A percentile compares a stretch with the other conserved stretches of the same genome.
Conservation (phyloP, 495 filamentous ascomycete species). For the Penicillium alfredii region DNA sequence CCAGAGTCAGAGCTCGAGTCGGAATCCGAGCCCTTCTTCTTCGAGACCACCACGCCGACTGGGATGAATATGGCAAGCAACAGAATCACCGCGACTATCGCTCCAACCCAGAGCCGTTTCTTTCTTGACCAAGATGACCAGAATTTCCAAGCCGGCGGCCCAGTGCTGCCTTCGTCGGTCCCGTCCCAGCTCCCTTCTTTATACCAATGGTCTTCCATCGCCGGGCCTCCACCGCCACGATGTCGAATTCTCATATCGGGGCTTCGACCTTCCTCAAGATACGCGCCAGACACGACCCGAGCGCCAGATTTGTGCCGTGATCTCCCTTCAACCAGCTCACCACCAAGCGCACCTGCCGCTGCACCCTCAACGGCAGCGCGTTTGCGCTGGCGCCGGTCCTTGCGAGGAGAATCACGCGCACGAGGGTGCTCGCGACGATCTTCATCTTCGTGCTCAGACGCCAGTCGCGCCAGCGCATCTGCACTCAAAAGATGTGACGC, state of each 20-base stretch:
- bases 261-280: conserved; percentile 58
- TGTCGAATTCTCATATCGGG: conserved; percentile 34
- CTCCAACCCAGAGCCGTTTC: conserved; percentile 32
- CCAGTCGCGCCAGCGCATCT: conserved; percentile 56
- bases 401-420: conserved; percentile 30
- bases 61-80: conserved; percentile 67
- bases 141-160: conserved; percentile 29
- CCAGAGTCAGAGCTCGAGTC: conserved; percentile 21
- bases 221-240: conserved; percentile 33
- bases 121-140: conserved; percentile 29
- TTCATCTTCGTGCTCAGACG: conserved; percentile 48
- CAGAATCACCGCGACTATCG: conserved; percentile 44
- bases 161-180: conserved; percentile 15
- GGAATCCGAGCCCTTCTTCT: conserved; percentile 48
- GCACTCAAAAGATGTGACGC: conserved; percentile 37
- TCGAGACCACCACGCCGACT: conserved; percentile 64
- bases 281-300: conserved; percentile 60
- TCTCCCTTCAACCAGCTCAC: conserved; percentile 21
- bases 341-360: conserved; percentile 15
- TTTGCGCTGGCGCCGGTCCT: conserved; percentile 32
- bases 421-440: conserved; percentile 16
- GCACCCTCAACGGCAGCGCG: conserved; percentile 23
- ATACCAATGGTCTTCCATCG: conserved; percentile 23
- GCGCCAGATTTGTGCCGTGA: conserved; percentile 44
- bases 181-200: conserved; percentile 33